Evolutionary conservation across 2,329 filamentous ascomycete genomes (phyloP).

Genomic region (Fusarium cyanostomum): DNA sequence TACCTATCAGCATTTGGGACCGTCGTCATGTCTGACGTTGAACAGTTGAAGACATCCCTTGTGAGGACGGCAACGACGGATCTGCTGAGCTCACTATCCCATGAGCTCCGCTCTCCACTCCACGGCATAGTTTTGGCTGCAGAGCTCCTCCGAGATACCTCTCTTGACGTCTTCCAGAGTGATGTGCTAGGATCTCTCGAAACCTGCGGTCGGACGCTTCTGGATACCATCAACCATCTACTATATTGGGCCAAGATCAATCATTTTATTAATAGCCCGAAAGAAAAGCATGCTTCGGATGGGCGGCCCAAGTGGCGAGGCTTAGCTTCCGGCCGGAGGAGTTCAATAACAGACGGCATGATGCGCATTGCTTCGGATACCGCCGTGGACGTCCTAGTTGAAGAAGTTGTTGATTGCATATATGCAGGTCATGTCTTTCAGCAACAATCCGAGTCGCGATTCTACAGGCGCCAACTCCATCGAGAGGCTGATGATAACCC

Average conservation of each 20-base stretch:
- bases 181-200: constrained; percentile 60
- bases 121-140: constrained; percentile 67
- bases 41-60: constrained; percentile 50
- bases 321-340: not conserved
- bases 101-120: constrained; percentile 69
- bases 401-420: constrained; percentile 59
- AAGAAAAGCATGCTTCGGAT: not conserved
- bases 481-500: constrained; percentile 1
- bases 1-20: constrained; percentile 62
- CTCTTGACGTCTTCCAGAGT: constrained; percentile 57
- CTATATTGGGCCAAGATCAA: constrained; percentile 66
- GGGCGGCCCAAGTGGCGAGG: not conserved
- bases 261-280: constrained; percentile 41
- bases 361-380: constrained; percentile 25
- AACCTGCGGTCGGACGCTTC: constrained; percentile 59
- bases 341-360: constrained; percentile 20
- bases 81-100: constrained; percentile 67
- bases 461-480: not conserved
- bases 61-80: constrained; percentile 63
- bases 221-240: constrained; percentile 64
- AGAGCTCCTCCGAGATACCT: constrained; percentile 62
- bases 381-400: constrained; percentile 52
- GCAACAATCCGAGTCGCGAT: constrained; percentile 31
- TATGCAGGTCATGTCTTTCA: constrained; percentile 49
- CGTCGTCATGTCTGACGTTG: constrained; percentile 66